Evolutionary conservation across 2,329 filamentous ascomycete genomes (phyloP).

Genomic region (Emmonsia crescens): DNA sequence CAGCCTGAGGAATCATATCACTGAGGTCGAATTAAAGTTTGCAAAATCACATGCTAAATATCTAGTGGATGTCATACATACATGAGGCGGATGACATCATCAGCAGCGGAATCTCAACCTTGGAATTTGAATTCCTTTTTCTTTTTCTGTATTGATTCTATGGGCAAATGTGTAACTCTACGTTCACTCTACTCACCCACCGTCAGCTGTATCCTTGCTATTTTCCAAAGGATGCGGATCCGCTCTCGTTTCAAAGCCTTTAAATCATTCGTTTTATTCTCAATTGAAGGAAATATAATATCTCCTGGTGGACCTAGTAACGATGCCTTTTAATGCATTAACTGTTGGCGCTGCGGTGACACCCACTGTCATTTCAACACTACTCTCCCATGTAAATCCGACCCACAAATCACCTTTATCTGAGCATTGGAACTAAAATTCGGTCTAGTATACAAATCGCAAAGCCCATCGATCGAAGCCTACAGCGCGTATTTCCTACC

Average conservation of each 20-base stretch:
- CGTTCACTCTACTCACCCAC: background rate
- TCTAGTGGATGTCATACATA: no score
- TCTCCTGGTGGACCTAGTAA: background rate
- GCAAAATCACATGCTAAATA: background rate
- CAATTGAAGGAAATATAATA: background rate
- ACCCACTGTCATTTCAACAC: conserved; percentile 76
- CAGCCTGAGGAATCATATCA: no score
- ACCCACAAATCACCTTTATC: conserved; percentile 1
- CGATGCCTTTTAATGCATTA: conserved; percentile 63
- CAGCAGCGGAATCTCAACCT: background rate
- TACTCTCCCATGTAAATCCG: conserved; percentile 66
- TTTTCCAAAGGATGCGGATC: background rate
- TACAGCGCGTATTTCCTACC: conserved; percentile 84
- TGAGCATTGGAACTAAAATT: conserved; percentile 7
- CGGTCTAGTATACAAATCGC: conserved; percentile 65
- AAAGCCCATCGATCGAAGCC: conserved; percentile 66
- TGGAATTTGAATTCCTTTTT: background rate
- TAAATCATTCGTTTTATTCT: background rate
- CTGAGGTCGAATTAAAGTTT: background rate
- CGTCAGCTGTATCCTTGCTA: background rate
- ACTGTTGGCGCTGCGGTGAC: conserved; percentile 74
- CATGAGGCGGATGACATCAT: background rate
- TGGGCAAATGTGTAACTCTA: background rate
- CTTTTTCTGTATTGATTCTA: background rate
- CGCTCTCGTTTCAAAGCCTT: background rate